Evolutionary conservation across 805 yeast genomes (phyloP).

Genomic region (Blastobotrys americana): DNA sequence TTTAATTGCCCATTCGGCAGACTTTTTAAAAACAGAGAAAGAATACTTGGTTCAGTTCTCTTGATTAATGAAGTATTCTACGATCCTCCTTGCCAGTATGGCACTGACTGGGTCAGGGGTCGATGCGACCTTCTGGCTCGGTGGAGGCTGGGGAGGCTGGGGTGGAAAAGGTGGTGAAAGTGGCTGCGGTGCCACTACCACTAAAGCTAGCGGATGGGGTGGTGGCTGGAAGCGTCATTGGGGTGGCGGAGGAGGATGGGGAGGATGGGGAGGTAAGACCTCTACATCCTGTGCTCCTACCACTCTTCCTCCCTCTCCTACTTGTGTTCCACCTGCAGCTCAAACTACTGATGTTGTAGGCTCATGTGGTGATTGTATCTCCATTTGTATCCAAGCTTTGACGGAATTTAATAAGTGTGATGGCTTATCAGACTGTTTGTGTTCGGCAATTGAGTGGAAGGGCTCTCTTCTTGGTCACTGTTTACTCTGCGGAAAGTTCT

Average conservation of each 20-base stretch:
- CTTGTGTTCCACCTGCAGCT: not conserved
- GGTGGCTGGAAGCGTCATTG: not conserved
- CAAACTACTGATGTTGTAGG: not conserved
- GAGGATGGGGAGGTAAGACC: not conserved
- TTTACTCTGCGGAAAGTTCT: not conserved
- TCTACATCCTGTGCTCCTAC: not conserved
- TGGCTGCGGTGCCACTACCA: not conserved
- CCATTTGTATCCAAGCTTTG: not conserved
- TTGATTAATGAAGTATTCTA: not conserved
- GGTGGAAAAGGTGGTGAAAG: not conserved
- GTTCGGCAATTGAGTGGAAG: not conserved
- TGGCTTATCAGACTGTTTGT: not conserved
- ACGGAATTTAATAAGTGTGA: not conserved
- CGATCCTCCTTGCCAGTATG: not conserved
- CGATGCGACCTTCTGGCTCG: not conserved
- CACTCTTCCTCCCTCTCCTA: not conserved
- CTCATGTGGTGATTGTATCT: not conserved
- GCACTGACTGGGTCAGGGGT: not conserved
- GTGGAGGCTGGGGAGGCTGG: too few species aligned
- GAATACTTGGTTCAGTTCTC: too few species aligned
- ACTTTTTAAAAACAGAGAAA: too few species aligned
- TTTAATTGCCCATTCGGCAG: too few species aligned
- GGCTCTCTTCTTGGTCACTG: not conserved
- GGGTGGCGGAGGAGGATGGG: not conserved
- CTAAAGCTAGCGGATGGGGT: too few species aligned